Conservation (phyloP, 148 eudicot species). For the Rhododendron kiyosumense region DNA sequence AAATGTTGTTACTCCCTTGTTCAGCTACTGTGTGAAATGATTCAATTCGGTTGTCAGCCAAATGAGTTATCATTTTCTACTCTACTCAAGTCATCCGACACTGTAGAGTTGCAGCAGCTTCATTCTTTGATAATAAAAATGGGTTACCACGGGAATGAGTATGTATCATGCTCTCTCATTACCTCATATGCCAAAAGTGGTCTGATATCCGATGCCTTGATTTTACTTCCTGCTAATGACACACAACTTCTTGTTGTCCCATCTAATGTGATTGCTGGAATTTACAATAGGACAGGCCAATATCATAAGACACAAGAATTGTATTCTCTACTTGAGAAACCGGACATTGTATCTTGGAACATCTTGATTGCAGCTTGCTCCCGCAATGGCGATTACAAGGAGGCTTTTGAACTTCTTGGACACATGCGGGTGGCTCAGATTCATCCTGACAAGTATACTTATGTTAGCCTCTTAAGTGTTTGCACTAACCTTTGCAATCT, state of each 20-base stretch:
- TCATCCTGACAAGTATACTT: no score
- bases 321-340: slow-evolving; percentile 46
- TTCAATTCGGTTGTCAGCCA: slow-evolving; percentile 37
- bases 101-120: slow-evolving; percentile 45
- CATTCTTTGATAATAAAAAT: slow-evolving; percentile 44
- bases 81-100: slow-evolving; percentile 36
- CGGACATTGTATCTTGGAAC: slow-evolving; percentile 69
- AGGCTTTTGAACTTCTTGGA: no score
- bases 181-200: slow-evolving; percentile 60
- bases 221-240: slow-evolving; percentile 27
- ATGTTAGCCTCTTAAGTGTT: no score
- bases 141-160: slow-evolving; percentile 47
- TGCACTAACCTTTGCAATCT: no score
- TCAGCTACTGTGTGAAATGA: slow-evolving; percentile 46
- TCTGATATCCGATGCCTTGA: slow-evolving; percentile 45
- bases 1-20: slow-evolving; percentile 16
- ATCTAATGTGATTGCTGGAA: slow-evolving; percentile 61
- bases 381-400: slow-evolving; percentile 56
- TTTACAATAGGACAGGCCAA: slow-evolving; percentile 54
- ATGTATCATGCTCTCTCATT: slow-evolving; percentile 49
- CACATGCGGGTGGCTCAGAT: no score
- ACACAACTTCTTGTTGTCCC: slow-evolving; percentile 34
- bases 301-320: slow-evolving; percentile 56
- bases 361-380: slow-evolving; percentile 67
- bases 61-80: slow-evolving; percentile 55